Evolutionary conservation across 1,139 yeast species (phyloP).

Genomic region (Pneumocystis sp.): DNA sequence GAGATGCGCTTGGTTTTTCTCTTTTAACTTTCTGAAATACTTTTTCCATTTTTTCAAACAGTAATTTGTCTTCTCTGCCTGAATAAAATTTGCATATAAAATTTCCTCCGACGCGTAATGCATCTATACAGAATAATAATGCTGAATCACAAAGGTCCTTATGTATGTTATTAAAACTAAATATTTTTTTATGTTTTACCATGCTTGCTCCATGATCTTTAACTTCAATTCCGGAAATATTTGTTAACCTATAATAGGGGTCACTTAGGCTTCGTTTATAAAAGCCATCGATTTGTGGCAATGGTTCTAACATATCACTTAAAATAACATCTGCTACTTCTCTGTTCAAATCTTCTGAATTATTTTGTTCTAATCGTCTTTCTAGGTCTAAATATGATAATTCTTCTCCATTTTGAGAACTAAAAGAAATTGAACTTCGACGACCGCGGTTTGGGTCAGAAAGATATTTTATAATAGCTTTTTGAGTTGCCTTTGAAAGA

Average conservation of each 20-base stretch:
- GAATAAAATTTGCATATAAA: constrained; percentile 60
- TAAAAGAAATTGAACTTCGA: constrained; percentile 5
- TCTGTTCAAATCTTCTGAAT: background rate
- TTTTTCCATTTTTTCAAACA: constrained; percentile 41
- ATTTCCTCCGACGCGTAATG: constrained; percentile 52
- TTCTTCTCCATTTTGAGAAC: constrained; percentile 10
- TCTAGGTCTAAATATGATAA: constrained; percentile 5
- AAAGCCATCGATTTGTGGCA: constrained; percentile 48
- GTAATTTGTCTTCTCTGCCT: constrained; percentile 50
- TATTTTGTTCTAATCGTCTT: constrained; percentile 22
- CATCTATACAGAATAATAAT: constrained; percentile 52
- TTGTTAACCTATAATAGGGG: constrained; percentile 66
- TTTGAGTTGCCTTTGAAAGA: constrained; percentile 50
- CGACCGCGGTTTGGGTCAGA: constrained; percentile 21
- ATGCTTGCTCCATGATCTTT: constrained; percentile 44
- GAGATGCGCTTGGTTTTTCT: constrained; percentile 45
- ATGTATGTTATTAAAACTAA: background rate
- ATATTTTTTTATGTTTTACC: constrained; percentile 6
- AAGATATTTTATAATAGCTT: constrained; percentile 42
- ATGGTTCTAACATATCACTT: constrained; percentile 78
- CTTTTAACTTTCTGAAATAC: constrained; percentile 46
- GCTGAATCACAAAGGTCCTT: constrained; percentile 88
- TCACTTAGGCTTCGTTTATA: constrained; percentile 61
- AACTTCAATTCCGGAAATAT: constrained; percentile 48
- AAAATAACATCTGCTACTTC: constrained; percentile 46